Base-by-base conservation (phyloP, 2,329 filamentous ascomycete genomes). In the Dryadomyces sulphureus region DNA sequence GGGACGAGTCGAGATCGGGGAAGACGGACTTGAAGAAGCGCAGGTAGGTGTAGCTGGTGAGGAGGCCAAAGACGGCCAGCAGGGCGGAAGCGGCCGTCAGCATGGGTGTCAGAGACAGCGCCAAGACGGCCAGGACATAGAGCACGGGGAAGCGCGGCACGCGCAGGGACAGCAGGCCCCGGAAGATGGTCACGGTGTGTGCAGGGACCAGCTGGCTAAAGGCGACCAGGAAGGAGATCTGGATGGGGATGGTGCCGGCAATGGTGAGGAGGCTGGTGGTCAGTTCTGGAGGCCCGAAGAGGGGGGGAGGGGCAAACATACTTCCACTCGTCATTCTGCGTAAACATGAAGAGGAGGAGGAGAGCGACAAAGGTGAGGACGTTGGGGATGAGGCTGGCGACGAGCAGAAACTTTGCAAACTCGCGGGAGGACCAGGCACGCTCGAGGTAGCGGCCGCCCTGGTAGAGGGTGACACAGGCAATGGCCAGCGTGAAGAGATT, bases 171-270 rank as follows among this genome's bases (percentile, higher is more conserved):
- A 96, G 62, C 50, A 94, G 68, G 52, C 88, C 88, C 53, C 84
- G 83, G 67, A 94, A 90, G 48, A 98, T 77, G 5, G 90, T 92
- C 45, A 96, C 90, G 11, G 92, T 98, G 63, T 98, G 92, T 51
- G 94, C 89, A 20, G 92, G 92, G 32, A 96, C 84, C 43, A 98
- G 84, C 65, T 98, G 92, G 66, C 94, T 96, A 66, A 96, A 94
- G 46, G 90, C 86, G 56, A 96, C 86, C 50, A 98, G 83, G 67
- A 96, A 96, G 50, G 84, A 81, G 41, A 92, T 88, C 63, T 95
- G 90, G 48, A 95, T 71, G 16, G 89, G 80, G 52, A 94, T 81
- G 46, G 88, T 89, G 55, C 92, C 92, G 55, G 84, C 85, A 58
- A 96, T 85, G 52, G 84, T 81, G 40, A 84, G 88, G 41, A 85